Evolutionary conservation across 805 yeast genomes (phyloP), one percentile per base, ranked within the genome.

Genomic region (Grigorovia jiainica): DNA sequence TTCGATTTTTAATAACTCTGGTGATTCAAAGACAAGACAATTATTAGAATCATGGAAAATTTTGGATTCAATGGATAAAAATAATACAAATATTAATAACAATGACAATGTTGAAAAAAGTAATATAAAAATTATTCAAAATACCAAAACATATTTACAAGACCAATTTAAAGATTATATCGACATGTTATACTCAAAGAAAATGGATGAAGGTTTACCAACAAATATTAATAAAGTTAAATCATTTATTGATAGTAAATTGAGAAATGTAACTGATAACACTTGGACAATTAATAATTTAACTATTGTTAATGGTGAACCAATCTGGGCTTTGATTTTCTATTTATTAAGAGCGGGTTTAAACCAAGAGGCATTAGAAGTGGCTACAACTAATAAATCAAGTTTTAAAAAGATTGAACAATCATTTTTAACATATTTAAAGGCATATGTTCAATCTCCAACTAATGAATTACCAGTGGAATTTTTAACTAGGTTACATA

Each of bases 301-400:
- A 38, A 71, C 81, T 33, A 65, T 81, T 42, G 79, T 87, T 19
- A 89, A 90, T 61, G 87, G 87, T 15, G 68, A 75, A 1, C 97
- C 97, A 8, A 75, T 92, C n/a, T 90, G 98, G 98, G 95, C 96
- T 0, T 65, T 87, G 31, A 64, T 92, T 9, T 92, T 82, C 58
- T 90, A 85, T 61, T 67, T 90, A 47, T 60, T 92, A 40, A 78
- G 98, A 55, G 79, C 90, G 3, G 97, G 98, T 2, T 75, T 83
- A 49, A 65, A 75, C 48, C 67, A 76, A 37, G 97, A 89, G 49
- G 95, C 95, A 0, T 65, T 83, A 25, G 78, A 78, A 31, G 73
- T 84, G 40, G 79, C 85, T 2, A 54, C 70, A 5, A 72, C 75
- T 38, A 76, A 85, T 54, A 75, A 73, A 47, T 78, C 79, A 33